Percentiles rank a stretch among this genome's conserved stretches.
Conservation (phyloP, 2,329 filamentous ascomycete genomes). For the Phaeosphaeria sp. region DNA sequence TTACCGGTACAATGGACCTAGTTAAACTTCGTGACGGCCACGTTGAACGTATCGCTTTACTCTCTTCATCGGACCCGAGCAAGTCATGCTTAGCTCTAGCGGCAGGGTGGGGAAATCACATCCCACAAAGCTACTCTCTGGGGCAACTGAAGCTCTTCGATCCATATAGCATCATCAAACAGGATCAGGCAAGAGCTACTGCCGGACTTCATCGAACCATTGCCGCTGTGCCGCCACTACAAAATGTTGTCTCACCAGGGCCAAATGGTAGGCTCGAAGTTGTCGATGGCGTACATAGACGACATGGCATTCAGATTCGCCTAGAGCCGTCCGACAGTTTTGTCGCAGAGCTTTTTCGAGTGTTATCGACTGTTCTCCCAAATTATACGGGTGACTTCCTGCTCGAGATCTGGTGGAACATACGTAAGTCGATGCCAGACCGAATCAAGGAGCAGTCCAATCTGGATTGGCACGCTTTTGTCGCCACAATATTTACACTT, state of each 20-base stretch:
- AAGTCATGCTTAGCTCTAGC: constrained; percentile 36
- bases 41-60: constrained; percentile 38
- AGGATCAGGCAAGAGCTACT: constrained; percentile 32
- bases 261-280: constrained; percentile 38
- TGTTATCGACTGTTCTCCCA: constrained; percentile 42
- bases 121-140: constrained; percentile 35
- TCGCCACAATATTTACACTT: constrained; percentile 49
- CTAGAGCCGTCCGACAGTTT: constrained; percentile 36
- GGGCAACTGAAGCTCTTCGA: constrained; percentile 41
- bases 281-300: constrained; percentile 36
- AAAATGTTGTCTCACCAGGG: constrained; percentile 30
- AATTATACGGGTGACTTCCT: constrained; percentile 46
- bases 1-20: constrained; percentile 35
- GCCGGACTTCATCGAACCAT: constrained; percentile 44
- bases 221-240: constrained; percentile 27
- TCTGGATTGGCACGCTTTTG: constrained; percentile 49
- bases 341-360: constrained; percentile 40
- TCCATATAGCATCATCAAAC: constrained; percentile 38
- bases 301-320: constrained; percentile 41
- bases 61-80: constrained; percentile 27
- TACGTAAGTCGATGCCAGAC: constrained; percentile 30
- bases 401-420: constrained; percentile 48
- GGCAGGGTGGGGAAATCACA: constrained; percentile 47
- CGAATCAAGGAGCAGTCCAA: constrained; percentile 15
- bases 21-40: constrained; percentile 41